Conservation (phyloP, 805 yeast species). For the Yarrowia deformans region DNA sequence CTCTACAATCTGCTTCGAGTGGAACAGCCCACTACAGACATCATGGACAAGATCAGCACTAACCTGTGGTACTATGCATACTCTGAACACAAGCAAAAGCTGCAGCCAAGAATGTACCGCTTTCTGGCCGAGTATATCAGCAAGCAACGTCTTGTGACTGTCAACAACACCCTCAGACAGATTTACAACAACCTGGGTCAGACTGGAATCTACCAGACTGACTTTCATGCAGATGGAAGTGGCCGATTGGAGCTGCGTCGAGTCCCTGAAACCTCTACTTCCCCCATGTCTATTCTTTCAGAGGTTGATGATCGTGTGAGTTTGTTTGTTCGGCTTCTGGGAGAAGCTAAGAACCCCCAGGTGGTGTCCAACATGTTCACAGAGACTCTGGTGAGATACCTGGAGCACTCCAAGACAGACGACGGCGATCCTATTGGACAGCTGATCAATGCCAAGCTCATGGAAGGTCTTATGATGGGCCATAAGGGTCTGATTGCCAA, state of each 20-base stretch:
- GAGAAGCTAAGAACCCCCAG: slow-evolving; percentile 30
- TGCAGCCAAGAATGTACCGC: slow-evolving; percentile 31
- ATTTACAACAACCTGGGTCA: slow-evolving; percentile 12
- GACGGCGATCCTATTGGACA: slow-evolving; percentile 3
- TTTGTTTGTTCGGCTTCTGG: slow-evolving; percentile 19
- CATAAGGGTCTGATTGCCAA: slow-evolving; percentile 42
- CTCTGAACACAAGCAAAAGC: slow-evolving; percentile 21
- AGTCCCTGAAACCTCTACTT: background rate
- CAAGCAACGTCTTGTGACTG: slow-evolving; percentile 28
- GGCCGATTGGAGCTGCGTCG: slow-evolving; percentile 9
- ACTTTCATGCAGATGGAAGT: slow-evolving; percentile 13
- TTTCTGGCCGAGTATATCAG: slow-evolving; percentile 22
- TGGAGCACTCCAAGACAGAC: slow-evolving; percentile 5
- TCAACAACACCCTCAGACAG: slow-evolving; percentile 20
- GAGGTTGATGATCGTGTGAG: slow-evolving; percentile 31
- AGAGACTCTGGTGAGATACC: slow-evolving; percentile 11
- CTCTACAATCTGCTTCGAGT: slow-evolving; percentile 27
- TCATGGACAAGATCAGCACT: slow-evolving; percentile 27
- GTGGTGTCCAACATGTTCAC: slow-evolving; percentile 24
- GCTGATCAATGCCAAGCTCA: slow-evolving; percentile 35
- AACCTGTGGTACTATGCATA: slow-evolving; percentile 23
- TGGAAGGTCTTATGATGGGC: slow-evolving; percentile 42
- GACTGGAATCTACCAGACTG: slow-evolving; percentile 23
- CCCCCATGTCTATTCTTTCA: slow-evolving; percentile 14
- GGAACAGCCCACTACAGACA: slow-evolving; percentile 23